These are phyloP conservation scores for Pleodorina starrii DNA, from an alignment of 139 green algal species.

Conservation along the genomic window DNA sequence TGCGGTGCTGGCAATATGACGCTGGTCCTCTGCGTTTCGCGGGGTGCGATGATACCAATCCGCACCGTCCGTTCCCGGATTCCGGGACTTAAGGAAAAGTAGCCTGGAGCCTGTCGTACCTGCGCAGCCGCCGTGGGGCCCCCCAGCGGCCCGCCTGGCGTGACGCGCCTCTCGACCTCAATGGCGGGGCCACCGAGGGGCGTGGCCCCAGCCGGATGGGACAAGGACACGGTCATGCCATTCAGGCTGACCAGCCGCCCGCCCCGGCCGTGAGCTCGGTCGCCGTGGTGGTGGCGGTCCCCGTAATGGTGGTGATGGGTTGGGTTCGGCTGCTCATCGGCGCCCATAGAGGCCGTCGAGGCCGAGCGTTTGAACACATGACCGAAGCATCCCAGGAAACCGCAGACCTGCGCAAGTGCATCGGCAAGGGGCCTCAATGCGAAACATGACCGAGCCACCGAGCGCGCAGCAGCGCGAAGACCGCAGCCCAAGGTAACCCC, in stretches of 20 bases:
- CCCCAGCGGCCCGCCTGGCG: neutral
- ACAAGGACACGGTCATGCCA: neutral
- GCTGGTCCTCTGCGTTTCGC: neutral
- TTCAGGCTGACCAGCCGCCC: neutral
- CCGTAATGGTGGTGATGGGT: neutral
- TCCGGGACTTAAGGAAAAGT: neutral
- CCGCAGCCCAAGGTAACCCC: too few relatives aligned
- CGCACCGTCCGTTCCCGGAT: too few relatives aligned
- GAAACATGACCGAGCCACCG: too few relatives aligned
- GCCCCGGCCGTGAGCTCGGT: neutral
- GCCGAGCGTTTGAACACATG: neutral
- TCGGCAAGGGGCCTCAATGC: too few relatives aligned
- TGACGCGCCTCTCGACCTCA: neutral
- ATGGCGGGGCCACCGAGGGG: neutral
- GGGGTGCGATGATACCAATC: too few relatives aligned
- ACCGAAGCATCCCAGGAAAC: slow-evolving; percentile 5
- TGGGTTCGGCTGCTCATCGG: neutral
- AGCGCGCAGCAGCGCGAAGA: too few relatives aligned
- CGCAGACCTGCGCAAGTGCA: neutral
- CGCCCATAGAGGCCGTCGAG: neutral
- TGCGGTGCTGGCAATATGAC: neutral
- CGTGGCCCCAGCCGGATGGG: neutral
- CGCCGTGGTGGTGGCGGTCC: slow-evolving; percentile 4
- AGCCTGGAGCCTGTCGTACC: neutral
- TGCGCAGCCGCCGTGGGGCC: neutral